phyloP scores from a whole-genome alignment of 140 eudicot species.

The Anethum foeniculum region DNA sequence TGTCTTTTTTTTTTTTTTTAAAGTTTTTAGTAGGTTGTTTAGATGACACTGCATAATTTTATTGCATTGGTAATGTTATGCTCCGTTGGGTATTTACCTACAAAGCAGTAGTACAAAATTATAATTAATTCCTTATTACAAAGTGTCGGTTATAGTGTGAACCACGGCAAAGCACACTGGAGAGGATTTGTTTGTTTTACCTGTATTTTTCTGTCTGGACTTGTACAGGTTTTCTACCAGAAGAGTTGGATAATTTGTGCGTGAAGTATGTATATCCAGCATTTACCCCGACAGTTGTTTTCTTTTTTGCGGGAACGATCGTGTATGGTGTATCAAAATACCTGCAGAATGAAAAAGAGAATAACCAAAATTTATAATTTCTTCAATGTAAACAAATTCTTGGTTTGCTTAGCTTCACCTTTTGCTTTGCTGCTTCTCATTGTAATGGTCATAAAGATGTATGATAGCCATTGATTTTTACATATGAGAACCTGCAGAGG shows the following conservation, averaged over 20 bases:
- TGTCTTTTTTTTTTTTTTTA: not conserved
- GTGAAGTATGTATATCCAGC: slow-evolving; percentile 83
- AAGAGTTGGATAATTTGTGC: slow-evolving; percentile 73
- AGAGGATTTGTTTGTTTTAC: not conserved
- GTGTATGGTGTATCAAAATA: slow-evolving; percentile 71
- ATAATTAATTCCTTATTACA: not conserved
- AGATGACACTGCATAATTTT: not conserved
- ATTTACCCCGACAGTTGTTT: slow-evolving; percentile 82
- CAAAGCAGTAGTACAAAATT: not conserved
- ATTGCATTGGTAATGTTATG: not conserved
- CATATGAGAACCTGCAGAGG: not conserved
- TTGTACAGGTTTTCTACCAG: slow-evolving; percentile 72
- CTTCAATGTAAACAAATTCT: slow-evolving; percentile 7
- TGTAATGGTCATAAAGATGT: slow-evolving; percentile 5
- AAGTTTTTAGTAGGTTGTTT: not conserved
- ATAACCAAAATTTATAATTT: slow-evolving; percentile 37
- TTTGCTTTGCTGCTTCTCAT: not conserved
- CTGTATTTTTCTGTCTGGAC: not conserved
- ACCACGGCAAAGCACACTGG: not conserved
- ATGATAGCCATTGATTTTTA: not conserved
- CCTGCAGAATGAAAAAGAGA: slow-evolving; percentile 52
- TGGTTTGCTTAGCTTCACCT: not conserved
- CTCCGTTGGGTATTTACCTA: not conserved
- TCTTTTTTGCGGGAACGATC: slow-evolving; percentile 85
- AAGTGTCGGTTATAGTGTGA: not conserved